These are phyloP conservation scores for Akebia trifoliata DNA, from an alignment of 164 flowering plant genomes.

Conservation along the genomic window DNA sequence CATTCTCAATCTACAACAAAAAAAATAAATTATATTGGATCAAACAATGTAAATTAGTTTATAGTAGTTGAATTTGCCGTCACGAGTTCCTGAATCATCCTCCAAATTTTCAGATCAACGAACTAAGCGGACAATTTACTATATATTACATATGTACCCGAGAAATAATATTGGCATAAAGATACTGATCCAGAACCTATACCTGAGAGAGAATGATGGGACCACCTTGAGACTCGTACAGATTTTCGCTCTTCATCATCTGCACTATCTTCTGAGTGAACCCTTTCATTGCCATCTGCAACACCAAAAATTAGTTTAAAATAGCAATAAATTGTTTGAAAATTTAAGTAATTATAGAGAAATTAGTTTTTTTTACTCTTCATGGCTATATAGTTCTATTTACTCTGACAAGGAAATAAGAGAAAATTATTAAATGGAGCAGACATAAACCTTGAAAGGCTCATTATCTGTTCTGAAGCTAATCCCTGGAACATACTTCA, in stretches of 20 bases:
- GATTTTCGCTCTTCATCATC: slow-evolving; percentile 63
- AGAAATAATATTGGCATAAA: neutral
- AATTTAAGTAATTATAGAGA: too few species aligned
- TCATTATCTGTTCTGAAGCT: slow-evolving; percentile 90
- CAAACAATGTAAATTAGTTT: neutral
- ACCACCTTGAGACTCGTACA: slow-evolving; percentile 82
- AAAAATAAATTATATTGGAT: neutral
- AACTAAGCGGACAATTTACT: neutral
- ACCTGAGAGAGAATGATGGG: slow-evolving; percentile 89
- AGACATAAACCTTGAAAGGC: slow-evolving; percentile 67
- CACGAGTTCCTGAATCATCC: neutral
- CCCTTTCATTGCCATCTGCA: slow-evolving; percentile 74
- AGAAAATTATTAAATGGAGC: neutral
- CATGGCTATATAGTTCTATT: neutral
- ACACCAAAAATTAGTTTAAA: slow-evolving; percentile 4
- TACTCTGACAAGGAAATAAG: neutral
- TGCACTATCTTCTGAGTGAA: slow-evolving; percentile 69
- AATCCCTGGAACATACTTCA: slow-evolving; percentile 87
- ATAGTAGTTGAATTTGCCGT: neutral
- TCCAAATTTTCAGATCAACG: neutral
- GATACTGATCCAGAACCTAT: slow-evolving; percentile 4
- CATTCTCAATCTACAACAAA: slow-evolving; percentile 62
- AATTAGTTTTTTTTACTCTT: too few species aligned
- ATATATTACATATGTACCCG: neutral
- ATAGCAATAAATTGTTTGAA: too few species aligned